These are phyloP conservation scores for Odontarrhena argentea DNA, from an alignment of 345 rosid genomes.

Conservation along the genomic window DNA sequence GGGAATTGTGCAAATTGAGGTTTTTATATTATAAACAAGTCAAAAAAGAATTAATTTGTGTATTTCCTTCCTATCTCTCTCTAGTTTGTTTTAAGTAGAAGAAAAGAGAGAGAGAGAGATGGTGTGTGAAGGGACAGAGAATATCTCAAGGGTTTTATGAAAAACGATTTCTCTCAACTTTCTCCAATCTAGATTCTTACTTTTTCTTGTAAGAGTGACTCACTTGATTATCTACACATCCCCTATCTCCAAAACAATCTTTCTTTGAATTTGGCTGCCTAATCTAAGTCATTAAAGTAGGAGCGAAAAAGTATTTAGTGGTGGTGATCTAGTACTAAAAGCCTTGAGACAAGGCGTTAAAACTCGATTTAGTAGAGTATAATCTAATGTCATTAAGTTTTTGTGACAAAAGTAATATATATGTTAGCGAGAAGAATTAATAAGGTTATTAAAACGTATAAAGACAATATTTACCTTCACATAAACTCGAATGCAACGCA, in stretches of 20 bases:
- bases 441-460: background rate
- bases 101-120: slow-evolving; percentile 34
- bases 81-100: slow-evolving; percentile 40
- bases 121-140: slow-evolving; percentile 33
- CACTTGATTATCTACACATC: slow-evolving; percentile 27
- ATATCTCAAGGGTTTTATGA: slow-evolving; percentile 32
- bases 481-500: background rate
- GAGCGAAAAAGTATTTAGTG: background rate
- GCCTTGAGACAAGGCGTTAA: no score
- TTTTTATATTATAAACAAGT: slow-evolving; percentile 21
- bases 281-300: background rate
- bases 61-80: background rate
- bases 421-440: background rate
- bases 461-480: slow-evolving; percentile 1
- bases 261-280: background rate
- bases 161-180: slow-evolving; percentile 34
- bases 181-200: slow-evolving; percentile 32
- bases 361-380: no score
- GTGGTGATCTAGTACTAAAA: no score
- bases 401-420: background rate
- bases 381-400: no score
- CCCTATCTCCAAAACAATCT: slow-evolving; percentile 14
- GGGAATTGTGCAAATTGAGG: slow-evolving; percentile 38
- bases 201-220: slow-evolving; percentile 32
- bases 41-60: slow-evolving; percentile 23